Conservation (phyloP, 108 stramenopile genomes). For the Nitzschia inconspicua region DNA sequence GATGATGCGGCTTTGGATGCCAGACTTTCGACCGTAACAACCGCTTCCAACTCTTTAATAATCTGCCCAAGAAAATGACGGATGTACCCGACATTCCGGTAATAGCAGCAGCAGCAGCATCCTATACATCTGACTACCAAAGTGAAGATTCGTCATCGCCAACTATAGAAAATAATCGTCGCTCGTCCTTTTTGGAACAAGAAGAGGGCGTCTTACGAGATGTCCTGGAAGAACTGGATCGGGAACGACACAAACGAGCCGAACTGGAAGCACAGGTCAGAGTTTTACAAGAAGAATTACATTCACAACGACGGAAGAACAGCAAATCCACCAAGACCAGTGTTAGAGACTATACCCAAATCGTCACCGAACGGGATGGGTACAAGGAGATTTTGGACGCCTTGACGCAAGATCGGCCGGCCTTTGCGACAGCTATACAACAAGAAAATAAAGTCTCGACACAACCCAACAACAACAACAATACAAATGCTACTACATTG, state of each 20-base stretch:
- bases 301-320: constrained; percentile 9
- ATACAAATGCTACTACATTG: constrained; percentile 11
- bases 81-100: too few relatives aligned
- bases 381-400: constrained; percentile 46
- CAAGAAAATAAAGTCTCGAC: too few relatives aligned
- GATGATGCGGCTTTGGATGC: too few relatives aligned
- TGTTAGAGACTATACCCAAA: constrained; percentile 17
- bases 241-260: constrained; percentile 52
- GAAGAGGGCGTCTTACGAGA: constrained; percentile 45
- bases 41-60: too few relatives aligned
- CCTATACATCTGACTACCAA: too few relatives aligned
- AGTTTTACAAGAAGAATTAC: constrained; percentile 26
- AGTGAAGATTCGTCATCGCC: neutral
- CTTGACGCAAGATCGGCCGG: constrained; percentile 43
- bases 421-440: constrained; percentile 14
- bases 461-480: constrained; percentile 4
- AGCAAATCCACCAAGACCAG: constrained; percentile 2
- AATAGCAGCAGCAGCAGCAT: too few relatives aligned
- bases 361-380: constrained; percentile 41
- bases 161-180: neutral
- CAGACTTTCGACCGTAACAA: too few relatives aligned
- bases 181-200: constrained; percentile 23
- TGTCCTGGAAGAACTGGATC: constrained; percentile 51
- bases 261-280: constrained; percentile 45
- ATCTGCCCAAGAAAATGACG: too few relatives aligned